Percentiles rank a stretch among this genome's conserved stretches.
Conservation (phyloP, 2,329 filamentous ascomycete genomes). For the Trichoderma brevicompactum region DNA sequence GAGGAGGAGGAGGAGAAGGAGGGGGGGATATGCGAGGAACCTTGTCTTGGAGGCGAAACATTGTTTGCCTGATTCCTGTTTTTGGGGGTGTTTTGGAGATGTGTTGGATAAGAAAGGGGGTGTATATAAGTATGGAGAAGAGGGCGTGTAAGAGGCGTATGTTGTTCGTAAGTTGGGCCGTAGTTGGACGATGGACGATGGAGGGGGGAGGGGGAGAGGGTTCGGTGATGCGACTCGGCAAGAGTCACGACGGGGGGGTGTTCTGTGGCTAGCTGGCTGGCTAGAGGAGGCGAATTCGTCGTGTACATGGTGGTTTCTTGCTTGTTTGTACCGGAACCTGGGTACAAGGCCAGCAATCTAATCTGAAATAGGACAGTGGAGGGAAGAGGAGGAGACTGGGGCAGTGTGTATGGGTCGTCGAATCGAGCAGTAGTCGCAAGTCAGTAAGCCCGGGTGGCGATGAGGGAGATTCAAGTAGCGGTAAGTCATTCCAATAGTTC, state of each 20-base stretch:
- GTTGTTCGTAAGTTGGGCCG: neutral
- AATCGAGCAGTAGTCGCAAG: too few relatives aligned
- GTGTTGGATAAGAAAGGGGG: neutral
- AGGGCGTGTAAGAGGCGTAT: neutral
- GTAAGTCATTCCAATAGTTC: neutral
- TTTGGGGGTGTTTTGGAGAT: conserved; percentile 2
- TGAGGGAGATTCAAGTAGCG: neutral
- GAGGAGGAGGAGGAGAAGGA: neutral
- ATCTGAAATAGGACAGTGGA: neutral
- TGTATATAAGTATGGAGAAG: neutral
- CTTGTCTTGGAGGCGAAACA: conserved; percentile 12
- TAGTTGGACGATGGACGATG: neutral
- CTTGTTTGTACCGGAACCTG: neutral
- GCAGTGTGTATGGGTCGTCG: neutral
- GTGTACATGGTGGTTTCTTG: neutral
- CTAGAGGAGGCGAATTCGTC: neutral
- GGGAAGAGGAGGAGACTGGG: neutral
- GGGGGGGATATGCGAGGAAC: conserved; percentile 15
- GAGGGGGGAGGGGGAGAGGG: neutral
- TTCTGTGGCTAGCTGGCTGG: neutral
- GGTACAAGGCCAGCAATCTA: neutral
- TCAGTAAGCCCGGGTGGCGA: conserved; percentile 2
- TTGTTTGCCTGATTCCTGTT: neutral
- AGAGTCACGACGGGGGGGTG: neutral
- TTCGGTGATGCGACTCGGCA: neutral